Conservation (phyloP, 23 red algal genomes). For the Chondrus crispus region DNA sequence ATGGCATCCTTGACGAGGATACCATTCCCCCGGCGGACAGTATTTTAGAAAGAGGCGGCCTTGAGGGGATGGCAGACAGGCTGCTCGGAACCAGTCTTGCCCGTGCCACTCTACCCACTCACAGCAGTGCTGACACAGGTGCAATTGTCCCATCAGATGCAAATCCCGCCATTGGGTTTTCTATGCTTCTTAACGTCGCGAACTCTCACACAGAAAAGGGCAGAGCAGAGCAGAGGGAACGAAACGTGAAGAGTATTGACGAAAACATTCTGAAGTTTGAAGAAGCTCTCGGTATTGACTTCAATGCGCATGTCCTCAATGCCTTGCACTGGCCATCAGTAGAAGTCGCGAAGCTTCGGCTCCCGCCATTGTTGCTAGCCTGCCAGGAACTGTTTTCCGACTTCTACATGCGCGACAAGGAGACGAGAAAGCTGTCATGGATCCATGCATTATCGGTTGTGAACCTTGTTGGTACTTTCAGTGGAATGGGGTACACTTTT, state of each 20-base stretch:
- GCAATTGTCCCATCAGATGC: no score
- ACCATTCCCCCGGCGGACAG: neutral
- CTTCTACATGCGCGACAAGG: constrained; percentile 67
- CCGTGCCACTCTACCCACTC: no score
- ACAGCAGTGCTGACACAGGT: neutral
- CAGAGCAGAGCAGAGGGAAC: neutral
- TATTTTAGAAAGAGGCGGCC: neutral
- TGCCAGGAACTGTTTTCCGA: constrained; percentile 58
- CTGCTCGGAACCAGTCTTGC: no score
- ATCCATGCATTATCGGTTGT: constrained; percentile 46
- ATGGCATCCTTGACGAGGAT: neutral
- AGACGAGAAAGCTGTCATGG: constrained; percentile 65
- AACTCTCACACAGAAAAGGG: neutral
- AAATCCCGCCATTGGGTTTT: no score
- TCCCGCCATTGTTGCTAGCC: constrained; percentile 13
- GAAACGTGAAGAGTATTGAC: neutral
- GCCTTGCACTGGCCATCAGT: constrained; percentile 53
- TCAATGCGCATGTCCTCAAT: constrained; percentile 60
- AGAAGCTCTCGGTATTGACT: constrained; percentile 35
- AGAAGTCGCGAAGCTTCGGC: constrained; percentile 4
- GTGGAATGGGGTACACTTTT: constrained; percentile 14
- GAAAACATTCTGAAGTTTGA: neutral
- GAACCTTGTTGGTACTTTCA: constrained; percentile 15
- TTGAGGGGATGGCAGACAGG: no score
- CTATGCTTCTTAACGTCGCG: neutral